These are phyloP conservation scores for Crithidia bombi DNA, from an alignment of 208 protist genomes.

Conservation along the genomic window DNA sequence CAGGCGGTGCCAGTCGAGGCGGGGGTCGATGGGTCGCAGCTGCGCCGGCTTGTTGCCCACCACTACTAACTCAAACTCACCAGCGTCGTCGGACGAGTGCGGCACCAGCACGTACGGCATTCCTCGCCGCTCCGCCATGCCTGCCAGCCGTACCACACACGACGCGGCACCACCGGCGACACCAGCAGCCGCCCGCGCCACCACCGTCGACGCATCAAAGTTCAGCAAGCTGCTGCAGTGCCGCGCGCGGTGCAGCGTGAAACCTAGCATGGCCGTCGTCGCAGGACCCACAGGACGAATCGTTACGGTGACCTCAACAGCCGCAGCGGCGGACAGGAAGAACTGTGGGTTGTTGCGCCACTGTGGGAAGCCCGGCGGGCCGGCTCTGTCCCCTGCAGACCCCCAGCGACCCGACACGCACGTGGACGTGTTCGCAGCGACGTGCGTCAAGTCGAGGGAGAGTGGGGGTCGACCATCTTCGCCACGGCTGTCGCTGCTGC, in stretches of 20 bases:
- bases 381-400: slow-evolving; percentile 33
- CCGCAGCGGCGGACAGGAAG: slow-evolving; percentile 75
- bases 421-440: slow-evolving; percentile 42
- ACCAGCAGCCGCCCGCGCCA: slow-evolving; percentile 32
- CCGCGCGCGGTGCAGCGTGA: slow-evolving; percentile 73
- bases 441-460: slow-evolving; percentile 35
- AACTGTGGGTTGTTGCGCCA: slow-evolving; percentile 92
- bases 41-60: slow-evolving; percentile 62
- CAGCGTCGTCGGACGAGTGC: slow-evolving; percentile 38
- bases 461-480: not conserved
- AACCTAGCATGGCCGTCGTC: slow-evolving; percentile 48
- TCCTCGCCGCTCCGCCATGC: slow-evolving; percentile 75
- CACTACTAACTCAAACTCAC: slow-evolving; percentile 64
- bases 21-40: slow-evolving; percentile 59
- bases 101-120: slow-evolving; percentile 91
- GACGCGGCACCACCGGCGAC: slow-evolving; percentile 11
- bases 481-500: slow-evolving; percentile 8
- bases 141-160: slow-evolving; percentile 55
- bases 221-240: slow-evolving; percentile 69
- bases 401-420: slow-evolving; percentile 63
- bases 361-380: slow-evolving; percentile 47
- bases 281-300: slow-evolving; percentile 23
- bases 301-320: slow-evolving; percentile 65
- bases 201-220: slow-evolving; percentile 65
- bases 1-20: slow-evolving; percentile 74